Conservation (phyloP, 352 stramenopile genomes). For the Bremia lactucae region DNA sequence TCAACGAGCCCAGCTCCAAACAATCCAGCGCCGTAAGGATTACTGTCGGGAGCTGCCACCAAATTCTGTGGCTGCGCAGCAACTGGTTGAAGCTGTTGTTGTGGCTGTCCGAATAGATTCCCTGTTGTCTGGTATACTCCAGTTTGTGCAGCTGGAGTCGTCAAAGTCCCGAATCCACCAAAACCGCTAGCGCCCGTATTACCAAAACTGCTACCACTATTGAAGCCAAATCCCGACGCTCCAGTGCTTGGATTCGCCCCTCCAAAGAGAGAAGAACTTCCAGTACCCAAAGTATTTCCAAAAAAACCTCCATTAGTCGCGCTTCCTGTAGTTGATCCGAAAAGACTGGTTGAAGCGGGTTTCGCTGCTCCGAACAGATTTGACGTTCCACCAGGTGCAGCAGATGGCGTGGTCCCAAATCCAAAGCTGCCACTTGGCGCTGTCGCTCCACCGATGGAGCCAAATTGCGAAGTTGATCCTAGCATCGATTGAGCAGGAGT, state of each 20-base stretch:
- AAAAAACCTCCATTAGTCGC: slow-evolving; percentile 24
- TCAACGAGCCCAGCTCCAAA: slow-evolving; percentile 48
- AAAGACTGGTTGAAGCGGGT: slow-evolving; percentile 23
- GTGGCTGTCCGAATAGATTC: slow-evolving; percentile 25
- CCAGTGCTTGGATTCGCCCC: slow-evolving; percentile 18
- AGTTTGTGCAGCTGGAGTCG: slow-evolving; percentile 17
- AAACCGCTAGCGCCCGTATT: slow-evolving; percentile 27
- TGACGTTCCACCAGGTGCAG: slow-evolving; percentile 16
- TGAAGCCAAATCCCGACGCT: slow-evolving; percentile 32
- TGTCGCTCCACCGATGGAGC: slow-evolving; percentile 11
- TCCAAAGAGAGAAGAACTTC: slow-evolving; percentile 34
- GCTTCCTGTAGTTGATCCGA: slow-evolving; percentile 24
- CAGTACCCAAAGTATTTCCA: slow-evolving; percentile 13
- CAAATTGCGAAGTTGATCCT: slow-evolving; percentile 36
- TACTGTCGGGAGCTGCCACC: slow-evolving; percentile 44
- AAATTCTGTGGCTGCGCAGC: slow-evolving; percentile 33
- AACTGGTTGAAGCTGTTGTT: slow-evolving; percentile 19
- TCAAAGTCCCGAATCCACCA: slow-evolving; percentile 29
- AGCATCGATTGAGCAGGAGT: slow-evolving; percentile 19
- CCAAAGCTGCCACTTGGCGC: slow-evolving; percentile 28
- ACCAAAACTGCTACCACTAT: slow-evolving; percentile 25
- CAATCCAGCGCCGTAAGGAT: slow-evolving; percentile 43
- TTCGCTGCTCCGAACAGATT: slow-evolving; percentile 34
- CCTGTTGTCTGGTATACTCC: slow-evolving; percentile 25
- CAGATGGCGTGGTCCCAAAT: slow-evolving; percentile 26